These are phyloP conservation scores for Pittosporum tobira DNA, from an alignment of 129 eudicot species.

Conservation along the genomic window DNA sequence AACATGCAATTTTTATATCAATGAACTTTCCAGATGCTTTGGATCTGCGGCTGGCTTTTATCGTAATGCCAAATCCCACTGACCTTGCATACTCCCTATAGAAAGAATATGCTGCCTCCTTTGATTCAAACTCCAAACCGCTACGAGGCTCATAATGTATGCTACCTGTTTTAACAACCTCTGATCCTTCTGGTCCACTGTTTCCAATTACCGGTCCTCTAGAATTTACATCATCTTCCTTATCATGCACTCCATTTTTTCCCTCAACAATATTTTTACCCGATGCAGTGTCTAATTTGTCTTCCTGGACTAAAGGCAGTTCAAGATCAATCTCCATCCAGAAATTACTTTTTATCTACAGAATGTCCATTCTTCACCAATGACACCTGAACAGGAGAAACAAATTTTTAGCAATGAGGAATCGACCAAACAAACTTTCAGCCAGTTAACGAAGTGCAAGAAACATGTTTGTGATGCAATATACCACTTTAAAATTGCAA, in stretches of 20 bases:
- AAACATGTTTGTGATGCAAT: background rate
- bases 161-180: background rate
- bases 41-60: constrained; percentile 31
- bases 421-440: background rate
- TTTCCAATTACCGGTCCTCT: background rate
- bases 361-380: background rate
- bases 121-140: constrained; percentile 33
- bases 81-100: constrained; percentile 33
- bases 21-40: constrained; percentile 31
- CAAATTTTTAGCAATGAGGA: background rate
- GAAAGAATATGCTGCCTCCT: constrained; percentile 34
- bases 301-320: constrained; percentile 12
- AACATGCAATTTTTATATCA: constrained; percentile 35
- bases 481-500: no score
- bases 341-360: background rate
- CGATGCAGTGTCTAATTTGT: constrained; percentile 5
- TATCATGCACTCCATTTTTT: background rate
- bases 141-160: constrained; percentile 15
- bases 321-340: constrained; percentile 27
- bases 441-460: background rate
- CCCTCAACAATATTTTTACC: constrained; percentile 2
- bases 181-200: background rate
- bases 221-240: background rate
- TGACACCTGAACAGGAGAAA: background rate
- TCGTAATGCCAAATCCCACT: constrained; percentile 36